These are phyloP conservation scores for Globisporangium paddicum DNA, from an alignment of 352 stramenopile genomes.

Conservation along the genomic window DNA sequence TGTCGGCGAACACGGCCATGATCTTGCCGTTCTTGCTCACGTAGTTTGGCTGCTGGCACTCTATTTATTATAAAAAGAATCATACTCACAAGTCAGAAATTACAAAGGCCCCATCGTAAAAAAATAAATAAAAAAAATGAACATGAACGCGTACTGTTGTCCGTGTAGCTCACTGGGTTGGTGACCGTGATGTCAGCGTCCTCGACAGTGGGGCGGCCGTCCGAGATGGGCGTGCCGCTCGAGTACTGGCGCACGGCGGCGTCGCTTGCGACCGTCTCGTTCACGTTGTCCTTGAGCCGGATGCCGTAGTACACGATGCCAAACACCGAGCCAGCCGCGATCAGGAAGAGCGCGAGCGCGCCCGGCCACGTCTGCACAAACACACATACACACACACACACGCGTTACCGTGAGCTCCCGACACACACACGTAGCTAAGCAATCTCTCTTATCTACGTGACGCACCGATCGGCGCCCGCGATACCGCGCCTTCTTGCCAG, in stretches of 20 bases:
- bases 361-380: conserved; percentile 65
- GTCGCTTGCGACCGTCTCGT: conserved; percentile 39
- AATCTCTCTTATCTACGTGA: no score
- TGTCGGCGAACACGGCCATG: conserved; percentile 44
- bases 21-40: conserved; percentile 76
- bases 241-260: conserved; percentile 47
- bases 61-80: conserved; percentile 12
- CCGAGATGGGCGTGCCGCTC: conserved; percentile 59
- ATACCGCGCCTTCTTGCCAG: conserved; percentile 72
- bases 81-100: neutral
- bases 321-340: conserved; percentile 50
- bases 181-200: conserved; percentile 48
- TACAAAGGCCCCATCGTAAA: neutral
- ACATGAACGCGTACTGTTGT: conserved; percentile 28
- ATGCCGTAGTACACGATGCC: conserved; percentile 78
- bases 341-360: conserved; percentile 54
- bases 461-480: conserved; percentile 62
- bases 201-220: conserved; percentile 41
- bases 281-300: conserved; percentile 54
- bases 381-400: neutral
- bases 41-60: conserved; percentile 82
- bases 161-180: conserved; percentile 70
- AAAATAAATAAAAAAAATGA: neutral
- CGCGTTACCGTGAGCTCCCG: neutral
- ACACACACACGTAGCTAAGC: neutral